A percentile compares a stretch with the other conserved stretches of the same genome.
Conservation (phyloP, 768 basidiomycete genomes). For the Leccinum uliginosum region DNA sequence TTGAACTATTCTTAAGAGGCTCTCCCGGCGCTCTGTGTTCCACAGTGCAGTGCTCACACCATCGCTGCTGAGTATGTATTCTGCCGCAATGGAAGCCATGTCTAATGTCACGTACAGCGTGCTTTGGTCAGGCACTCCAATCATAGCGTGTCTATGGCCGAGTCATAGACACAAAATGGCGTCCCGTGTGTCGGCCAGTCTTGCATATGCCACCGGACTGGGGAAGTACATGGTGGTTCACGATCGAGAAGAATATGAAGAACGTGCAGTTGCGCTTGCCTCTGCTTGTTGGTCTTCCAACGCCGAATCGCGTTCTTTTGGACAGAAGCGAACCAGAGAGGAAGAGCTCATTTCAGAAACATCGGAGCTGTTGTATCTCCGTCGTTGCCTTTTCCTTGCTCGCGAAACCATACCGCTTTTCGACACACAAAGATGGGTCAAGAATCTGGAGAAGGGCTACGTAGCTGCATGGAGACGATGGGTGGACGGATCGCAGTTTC, state of each 20-base stretch:
- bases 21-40: not conserved
- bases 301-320: not conserved
- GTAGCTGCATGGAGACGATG: conserved; percentile 43
- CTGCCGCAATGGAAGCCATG: not conserved
- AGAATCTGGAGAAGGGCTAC: conserved; percentile 44
- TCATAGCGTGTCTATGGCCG: conserved; percentile 43
- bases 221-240: conserved; percentile 45
- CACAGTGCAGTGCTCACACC: conserved; percentile 50
- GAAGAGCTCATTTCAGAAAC: not conserved
- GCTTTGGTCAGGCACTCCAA: conserved; percentile 49
- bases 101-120: conserved; percentile 31
- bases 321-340: not conserved
- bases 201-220: conserved; percentile 44
- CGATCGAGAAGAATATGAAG: conserved; percentile 42
- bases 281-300: conserved; percentile 22
- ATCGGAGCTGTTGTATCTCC: conserved; percentile 38
- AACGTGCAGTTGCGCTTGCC: conserved; percentile 40
- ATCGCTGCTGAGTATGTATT: conserved; percentile 43
- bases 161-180: conserved; percentile 46
- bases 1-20: not conserved
- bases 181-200: conserved; percentile 46
- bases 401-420: conserved; percentile 43
- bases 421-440: conserved; percentile 45
- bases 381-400: conserved; percentile 38
- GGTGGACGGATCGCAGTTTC: conserved; percentile 40